A percentile compares a stretch with the other conserved stretches of the same genome.
These are phyloP conservation scores for Miamiensis avidus DNA, from an alignment of 169 alveolate genomes.

Conservation along the genomic window DNA sequence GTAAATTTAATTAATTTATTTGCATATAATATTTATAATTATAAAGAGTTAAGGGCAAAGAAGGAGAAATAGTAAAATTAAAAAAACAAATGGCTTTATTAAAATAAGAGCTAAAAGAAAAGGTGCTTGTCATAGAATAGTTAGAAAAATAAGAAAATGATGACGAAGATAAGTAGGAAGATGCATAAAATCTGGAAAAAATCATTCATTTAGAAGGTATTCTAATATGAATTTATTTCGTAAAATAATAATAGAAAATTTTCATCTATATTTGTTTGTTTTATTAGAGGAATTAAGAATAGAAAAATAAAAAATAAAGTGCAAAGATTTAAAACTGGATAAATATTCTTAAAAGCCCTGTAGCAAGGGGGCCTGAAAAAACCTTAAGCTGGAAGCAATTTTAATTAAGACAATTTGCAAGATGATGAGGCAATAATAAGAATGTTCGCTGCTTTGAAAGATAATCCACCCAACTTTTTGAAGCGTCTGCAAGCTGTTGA, in stretches of 20 bases:
- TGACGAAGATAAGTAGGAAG: constrained; percentile 4
- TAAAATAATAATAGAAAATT: not conserved
- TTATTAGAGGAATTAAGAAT: constrained; percentile 15
- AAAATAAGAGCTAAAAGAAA: not conserved
- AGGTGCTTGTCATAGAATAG: not conserved
- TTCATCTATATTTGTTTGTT: not conserved
- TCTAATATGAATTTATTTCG: not conserved
- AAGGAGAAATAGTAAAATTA: not conserved
- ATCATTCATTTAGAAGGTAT: constrained; percentile 4
- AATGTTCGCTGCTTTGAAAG: constrained; percentile 30
- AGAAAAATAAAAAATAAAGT: not conserved
- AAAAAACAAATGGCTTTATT: not conserved
- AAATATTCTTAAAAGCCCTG: constrained; percentile 30
- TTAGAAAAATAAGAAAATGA: not conserved
- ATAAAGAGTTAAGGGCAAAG: no score
- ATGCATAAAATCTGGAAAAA: constrained; percentile 7
- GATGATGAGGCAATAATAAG: constrained; percentile 49
- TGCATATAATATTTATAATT: no score
- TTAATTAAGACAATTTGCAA: constrained; percentile 25
- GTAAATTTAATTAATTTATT: no score
- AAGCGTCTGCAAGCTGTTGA: constrained; percentile 34
- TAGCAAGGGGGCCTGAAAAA: constrained; percentile 4
- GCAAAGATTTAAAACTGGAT: constrained; percentile 30
- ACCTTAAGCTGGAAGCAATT: not conserved
- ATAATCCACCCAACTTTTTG: constrained; percentile 40